Evolutionary conservation across 352 stramenopile genomes (phyloP).

Genomic region (Phytophthora pisi): DNA sequence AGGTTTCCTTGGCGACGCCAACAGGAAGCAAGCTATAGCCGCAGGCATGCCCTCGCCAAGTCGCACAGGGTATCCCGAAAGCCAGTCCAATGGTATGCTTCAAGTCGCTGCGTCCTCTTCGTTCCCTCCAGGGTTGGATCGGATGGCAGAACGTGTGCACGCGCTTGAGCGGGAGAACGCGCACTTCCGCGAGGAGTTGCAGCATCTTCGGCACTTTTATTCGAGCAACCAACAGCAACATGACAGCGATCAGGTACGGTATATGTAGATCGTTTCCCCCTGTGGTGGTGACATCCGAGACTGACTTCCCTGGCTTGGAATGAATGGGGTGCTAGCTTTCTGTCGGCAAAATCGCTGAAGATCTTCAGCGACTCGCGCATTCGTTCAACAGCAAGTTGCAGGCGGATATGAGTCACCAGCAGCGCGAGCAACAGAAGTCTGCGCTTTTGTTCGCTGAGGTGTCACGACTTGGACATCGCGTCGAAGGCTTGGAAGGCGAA

Average conservation of each 20-base stretch:
- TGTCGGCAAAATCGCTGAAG: constrained; percentile 42
- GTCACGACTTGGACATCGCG: constrained; percentile 48
- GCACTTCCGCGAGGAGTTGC: constrained; percentile 55
- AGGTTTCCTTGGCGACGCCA: constrained; percentile 15
- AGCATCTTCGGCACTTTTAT: constrained; percentile 54
- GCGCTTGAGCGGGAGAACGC: constrained; percentile 68
- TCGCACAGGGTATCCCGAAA: constrained; percentile 11
- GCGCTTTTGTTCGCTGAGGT: constrained; percentile 76
- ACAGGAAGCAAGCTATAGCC: constrained; percentile 20
- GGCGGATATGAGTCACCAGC: constrained; percentile 50
- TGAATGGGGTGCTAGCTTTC: constrained; percentile 18
- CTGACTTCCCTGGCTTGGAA: constrained; percentile 6
- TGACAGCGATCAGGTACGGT: constrained; percentile 58
- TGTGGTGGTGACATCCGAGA: not conserved
- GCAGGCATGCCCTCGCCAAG: constrained; percentile 10
- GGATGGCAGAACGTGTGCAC: constrained; percentile 35
- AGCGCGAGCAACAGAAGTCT: constrained; percentile 73
- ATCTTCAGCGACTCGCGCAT: constrained; percentile 56
- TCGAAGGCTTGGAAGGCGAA: constrained; percentile 48
- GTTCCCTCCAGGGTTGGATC: constrained; percentile 7
- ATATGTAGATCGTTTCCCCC: too few relatives aligned
- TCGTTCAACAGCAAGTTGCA: constrained; percentile 69
- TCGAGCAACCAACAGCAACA: constrained; percentile 66
- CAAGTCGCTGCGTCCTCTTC: not conserved
- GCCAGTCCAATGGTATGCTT: constrained; percentile 1